Base-by-base conservation (phyloP, 1,139 yeast species). In the Pichia sp. region DNA sequence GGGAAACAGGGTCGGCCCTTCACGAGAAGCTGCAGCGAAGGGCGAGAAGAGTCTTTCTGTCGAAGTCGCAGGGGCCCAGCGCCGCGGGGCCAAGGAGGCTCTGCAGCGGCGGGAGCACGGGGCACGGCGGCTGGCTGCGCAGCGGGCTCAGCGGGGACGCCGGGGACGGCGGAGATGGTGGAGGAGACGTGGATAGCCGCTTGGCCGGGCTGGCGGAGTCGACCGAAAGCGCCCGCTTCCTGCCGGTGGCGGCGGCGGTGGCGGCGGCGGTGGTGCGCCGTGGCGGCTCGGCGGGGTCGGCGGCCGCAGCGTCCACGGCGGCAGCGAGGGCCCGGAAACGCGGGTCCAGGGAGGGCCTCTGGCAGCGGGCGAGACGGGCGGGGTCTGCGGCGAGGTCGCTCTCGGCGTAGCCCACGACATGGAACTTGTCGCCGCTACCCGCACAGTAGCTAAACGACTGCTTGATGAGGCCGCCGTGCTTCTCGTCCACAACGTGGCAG, bases 371-470 rank as follows among this genome's bases (percentile, higher is more conserved):
- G 15, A 40, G 19, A 40, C 44, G 29, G 10, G 31, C 10, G 13
- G 45, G 10, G 55, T 10, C 36, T 13, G 7, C 36, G 19, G 15
- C 42, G n/a, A 46, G n/a, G 10, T 44, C 47, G 34, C 31, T 10
- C 19, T n/a, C 13, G 15, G 75, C 73, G 62, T 84, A 84, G 38
- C 82, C 75, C 34, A 84, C 81, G 51, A 84, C 67, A 61, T 84
- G 88, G 26, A 79, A 67, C 59, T 80, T 81, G 53, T 77, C 77
- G 45, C 76, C 26, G 26, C 26, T 75, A 47, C 74, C 76, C 43
- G 83, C 76, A 5, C 77, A 72, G 41, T 82, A 67, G 4, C 83
- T 77, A 60, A 82, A 81, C 49, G 83, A 77, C 63, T 82, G 86
- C 63, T 84, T 84, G 57, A 79, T 70, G 10, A 84, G 69, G 0